A percentile compares a stretch with the other conserved stretches of the same genome.
phyloP scores from a whole-genome alignment of 106 monocot species.

The Dioscorea zingiberensis region DNA sequence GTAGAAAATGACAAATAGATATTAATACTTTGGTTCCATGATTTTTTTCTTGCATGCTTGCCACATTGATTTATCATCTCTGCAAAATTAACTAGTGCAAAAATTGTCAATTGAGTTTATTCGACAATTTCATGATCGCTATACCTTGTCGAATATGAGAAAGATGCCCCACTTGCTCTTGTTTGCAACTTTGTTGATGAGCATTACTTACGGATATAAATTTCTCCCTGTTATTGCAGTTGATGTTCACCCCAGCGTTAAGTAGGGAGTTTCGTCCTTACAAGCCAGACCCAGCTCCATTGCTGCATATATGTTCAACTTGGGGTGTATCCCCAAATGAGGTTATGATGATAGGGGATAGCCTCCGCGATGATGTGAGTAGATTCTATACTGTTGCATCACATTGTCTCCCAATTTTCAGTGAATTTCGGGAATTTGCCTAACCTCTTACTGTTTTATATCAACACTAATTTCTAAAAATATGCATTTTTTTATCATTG shows the following conservation, averaged over 20 bases:
- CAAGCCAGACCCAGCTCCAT: slow-evolving; percentile 91
- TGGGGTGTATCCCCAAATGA: slow-evolving; percentile 80
- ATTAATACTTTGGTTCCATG: no score
- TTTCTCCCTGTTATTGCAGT: slow-evolving; percentile 21
- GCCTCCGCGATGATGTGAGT: slow-evolving; percentile 94
- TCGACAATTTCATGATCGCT: not conserved
- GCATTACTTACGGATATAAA: not conserved
- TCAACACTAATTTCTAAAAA: no score
- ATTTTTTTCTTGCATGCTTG: no score
- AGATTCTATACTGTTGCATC: not conserved
- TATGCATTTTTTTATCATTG: not conserved
- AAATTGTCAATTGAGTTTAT: no score
- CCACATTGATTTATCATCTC: no score
- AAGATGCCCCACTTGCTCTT: not conserved
- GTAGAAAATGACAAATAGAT: no score
- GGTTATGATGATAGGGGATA: slow-evolving; percentile 96
- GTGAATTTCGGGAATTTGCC: not conserved
- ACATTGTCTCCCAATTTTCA: not conserved
- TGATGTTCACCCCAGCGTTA: slow-evolving; percentile 65
- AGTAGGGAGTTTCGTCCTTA: slow-evolving; percentile 97
- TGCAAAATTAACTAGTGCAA: no score
- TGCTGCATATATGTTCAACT: slow-evolving; percentile 79
- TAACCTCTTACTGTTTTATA: not conserved
- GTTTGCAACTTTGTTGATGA: not conserved
- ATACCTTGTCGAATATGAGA: not conserved